These are phyloP conservation scores for Dactylellina sp. DNA, from an alignment of 2,329 filamentous ascomycete species.

Conservation along the genomic window DNA sequence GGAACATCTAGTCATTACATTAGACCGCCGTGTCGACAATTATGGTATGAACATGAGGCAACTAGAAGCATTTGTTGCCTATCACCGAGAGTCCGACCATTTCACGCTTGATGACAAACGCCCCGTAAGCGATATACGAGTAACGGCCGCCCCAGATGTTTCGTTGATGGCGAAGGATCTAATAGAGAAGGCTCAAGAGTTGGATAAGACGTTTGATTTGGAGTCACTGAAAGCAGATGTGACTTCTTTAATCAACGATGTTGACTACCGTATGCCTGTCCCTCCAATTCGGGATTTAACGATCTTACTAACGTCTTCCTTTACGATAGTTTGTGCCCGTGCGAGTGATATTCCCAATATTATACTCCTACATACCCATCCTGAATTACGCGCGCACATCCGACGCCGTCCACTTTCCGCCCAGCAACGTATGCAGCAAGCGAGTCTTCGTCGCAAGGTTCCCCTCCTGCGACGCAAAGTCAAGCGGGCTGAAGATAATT, in stretches of 20 bases:
- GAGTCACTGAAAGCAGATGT: constrained; percentile 28
- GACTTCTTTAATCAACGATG: constrained; percentile 41
- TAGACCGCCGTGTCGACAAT: constrained; percentile 45
- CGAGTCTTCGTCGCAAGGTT: constrained; percentile 43
- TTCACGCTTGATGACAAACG: constrained; percentile 51
- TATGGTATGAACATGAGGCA: constrained; percentile 51
- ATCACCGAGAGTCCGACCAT: constrained; percentile 35
- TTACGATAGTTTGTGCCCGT: constrained; percentile 33
- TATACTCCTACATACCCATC: constrained; percentile 46
- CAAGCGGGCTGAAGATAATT: constrained; percentile 42
- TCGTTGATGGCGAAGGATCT: constrained; percentile 52
- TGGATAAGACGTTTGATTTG: constrained; percentile 35
- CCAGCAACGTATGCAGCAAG: constrained; percentile 53
- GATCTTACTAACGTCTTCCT: neutral
- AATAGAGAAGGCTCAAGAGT: constrained; percentile 34
- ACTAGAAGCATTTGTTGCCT: constrained; percentile 37
- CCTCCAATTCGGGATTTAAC: too few relatives aligned
- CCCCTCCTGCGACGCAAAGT: constrained; percentile 44
- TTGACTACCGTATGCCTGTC: constrained; percentile 54
- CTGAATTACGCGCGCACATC: constrained; percentile 41
- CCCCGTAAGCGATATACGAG: constrained; percentile 36
- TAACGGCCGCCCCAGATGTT: constrained; percentile 48
- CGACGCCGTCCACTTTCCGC: constrained; percentile 43
- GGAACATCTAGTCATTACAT: constrained; percentile 35
- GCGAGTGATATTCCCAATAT: constrained; percentile 52